Conservation (phyloP, 176 grass and related monocot genomes). For the Raddia distichophylla region DNA sequence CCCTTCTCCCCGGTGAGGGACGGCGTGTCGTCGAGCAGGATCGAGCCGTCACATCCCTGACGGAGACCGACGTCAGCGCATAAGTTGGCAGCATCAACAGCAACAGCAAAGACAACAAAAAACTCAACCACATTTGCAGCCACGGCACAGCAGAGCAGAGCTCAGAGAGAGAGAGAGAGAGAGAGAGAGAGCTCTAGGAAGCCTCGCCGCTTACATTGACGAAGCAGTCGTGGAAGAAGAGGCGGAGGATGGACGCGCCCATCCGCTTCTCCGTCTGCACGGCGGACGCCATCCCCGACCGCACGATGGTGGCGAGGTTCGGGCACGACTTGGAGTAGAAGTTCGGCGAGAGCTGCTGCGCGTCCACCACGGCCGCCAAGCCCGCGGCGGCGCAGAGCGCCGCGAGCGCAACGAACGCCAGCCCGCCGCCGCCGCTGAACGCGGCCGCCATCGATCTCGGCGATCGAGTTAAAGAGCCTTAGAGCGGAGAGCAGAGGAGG, state of each 20-base stretch:
- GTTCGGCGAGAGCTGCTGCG: conserved; percentile 59
- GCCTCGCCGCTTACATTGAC: conserved; percentile 53
- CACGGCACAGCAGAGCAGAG: not conserved
- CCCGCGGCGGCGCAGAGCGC: conserved; percentile 3
- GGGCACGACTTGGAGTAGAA: conserved; percentile 69
- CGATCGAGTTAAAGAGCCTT: no score
- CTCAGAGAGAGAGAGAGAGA: no score
- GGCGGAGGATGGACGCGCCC: conserved; percentile 75
- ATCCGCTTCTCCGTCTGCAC: conserved; percentile 60
- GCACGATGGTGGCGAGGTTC: conserved; percentile 55
- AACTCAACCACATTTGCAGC: not conserved
- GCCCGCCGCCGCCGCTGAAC: conserved; percentile 1
- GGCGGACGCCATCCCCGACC: conserved; percentile 58
- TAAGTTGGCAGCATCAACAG: not conserved
- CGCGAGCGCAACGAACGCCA: conserved; percentile 26
- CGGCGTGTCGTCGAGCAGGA: conserved; percentile 66
- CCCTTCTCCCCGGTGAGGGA: conserved; percentile 73
- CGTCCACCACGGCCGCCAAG: conserved; percentile 5
- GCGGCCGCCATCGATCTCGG: conserved; percentile 35
- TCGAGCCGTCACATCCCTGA: conserved; percentile 83
- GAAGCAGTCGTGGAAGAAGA: conserved; percentile 96
- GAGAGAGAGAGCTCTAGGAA: no score
- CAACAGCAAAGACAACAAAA: not conserved
- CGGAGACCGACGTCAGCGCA: not conserved
- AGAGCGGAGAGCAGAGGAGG: not conserved